Evolutionary conservation across 2,329 filamentous ascomycete genomes (phyloP).

Genomic region (Xylaria sp.): DNA sequence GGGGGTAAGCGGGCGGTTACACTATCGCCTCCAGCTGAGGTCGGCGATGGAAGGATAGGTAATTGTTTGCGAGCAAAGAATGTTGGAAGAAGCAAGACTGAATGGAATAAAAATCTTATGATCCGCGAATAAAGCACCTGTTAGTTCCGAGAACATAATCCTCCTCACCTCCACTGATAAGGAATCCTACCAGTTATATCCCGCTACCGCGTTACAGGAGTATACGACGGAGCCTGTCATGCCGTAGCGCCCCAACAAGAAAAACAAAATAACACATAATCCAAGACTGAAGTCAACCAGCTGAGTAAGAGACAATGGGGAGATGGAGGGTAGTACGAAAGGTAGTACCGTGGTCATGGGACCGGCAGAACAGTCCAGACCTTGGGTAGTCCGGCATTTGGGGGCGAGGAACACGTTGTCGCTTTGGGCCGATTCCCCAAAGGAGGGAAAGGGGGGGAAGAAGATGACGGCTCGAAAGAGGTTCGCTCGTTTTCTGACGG

Average conservation of each 20-base stretch:
- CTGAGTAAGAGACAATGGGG: slow-evolving; percentile 18
- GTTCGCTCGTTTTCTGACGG: slow-evolving; percentile 2
- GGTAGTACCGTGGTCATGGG: slow-evolving; percentile 34
- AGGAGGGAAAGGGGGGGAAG: slow-evolving; percentile 6
- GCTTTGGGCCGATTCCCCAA: slow-evolving; percentile 17
- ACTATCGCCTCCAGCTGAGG: slow-evolving; percentile 16
- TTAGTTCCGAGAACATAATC: slow-evolving; percentile 6
- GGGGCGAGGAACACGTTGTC: slow-evolving; percentile 4
- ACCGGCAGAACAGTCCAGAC: slow-evolving; percentile 35
- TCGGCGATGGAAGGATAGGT: slow-evolving; percentile 16
- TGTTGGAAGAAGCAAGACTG: slow-evolving; percentile 9
- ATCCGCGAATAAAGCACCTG: slow-evolving; percentile 10
- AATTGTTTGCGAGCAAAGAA: slow-evolving; percentile 30
- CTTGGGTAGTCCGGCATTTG: slow-evolving; percentile 28
- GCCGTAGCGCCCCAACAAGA: slow-evolving; percentile 9
- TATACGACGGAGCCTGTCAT: slow-evolving; percentile 13
- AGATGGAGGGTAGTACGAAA: slow-evolving; percentile 23
- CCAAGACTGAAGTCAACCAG: slow-evolving; percentile 3
- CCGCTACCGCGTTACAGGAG: slow-evolving; percentile 4
- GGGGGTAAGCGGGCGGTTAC: slow-evolving; percentile 10
- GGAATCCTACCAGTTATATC: slow-evolving; percentile 19
- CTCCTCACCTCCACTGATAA: slow-evolving; percentile 12
- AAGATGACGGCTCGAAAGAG: slow-evolving; percentile 14
- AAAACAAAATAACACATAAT: background rate
- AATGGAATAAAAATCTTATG: slow-evolving; percentile 15